Base-by-base conservation (phyloP, 164 flowering plant genomes). In the Annona cherimola region DNA sequence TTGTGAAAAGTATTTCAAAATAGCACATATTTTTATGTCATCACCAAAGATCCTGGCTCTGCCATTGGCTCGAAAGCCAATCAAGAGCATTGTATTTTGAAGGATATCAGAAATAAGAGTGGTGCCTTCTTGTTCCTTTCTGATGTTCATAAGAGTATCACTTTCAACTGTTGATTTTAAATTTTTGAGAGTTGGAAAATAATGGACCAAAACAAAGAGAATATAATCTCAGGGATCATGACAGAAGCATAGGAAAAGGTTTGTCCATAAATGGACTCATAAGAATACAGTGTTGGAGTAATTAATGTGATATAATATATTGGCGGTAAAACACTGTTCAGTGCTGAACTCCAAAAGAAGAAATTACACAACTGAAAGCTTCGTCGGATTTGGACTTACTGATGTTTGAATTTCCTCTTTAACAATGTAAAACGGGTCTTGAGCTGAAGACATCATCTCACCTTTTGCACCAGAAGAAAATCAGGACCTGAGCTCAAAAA, bases 391-490 rank as follows among this genome's bases (percentile, higher is more conserved):
- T 43, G 19, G 67, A 76, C 94, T 83, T 83, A 91, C 98, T 70
- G 98, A 90, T 12, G 85, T 94, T 71, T 93, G 96, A 79, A 90
- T 87, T 79, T 93, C 98, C 78, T 88, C 96, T 76, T 90, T 93
- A n/a, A 93, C 98, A 69, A 91, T 90, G 77, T 93, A 93, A 68
- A 90, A 93, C 5, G 98, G 98, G 79, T 93, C 98, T 76, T 93
- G 94, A 65, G 94, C 96, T 19, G 93, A 90, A 70, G 94, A 88
- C 98, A 90, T 93, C 61, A 44, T 73, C 20, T 35, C 18, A 54
- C 18, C 66, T 54, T n/a, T 57, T 19, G 50, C 45, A 50, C 61
- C 66, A 9, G 14, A 50, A 50, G 14, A 50, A 16, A 11, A 9
- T 50, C 57, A 50, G 14, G 57, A 50, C 9, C 9, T 50, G 57